Base-by-base conservation (phyloP, 2,329 filamentous ascomycete genomes). In the Diaporthe sp. region DNA sequence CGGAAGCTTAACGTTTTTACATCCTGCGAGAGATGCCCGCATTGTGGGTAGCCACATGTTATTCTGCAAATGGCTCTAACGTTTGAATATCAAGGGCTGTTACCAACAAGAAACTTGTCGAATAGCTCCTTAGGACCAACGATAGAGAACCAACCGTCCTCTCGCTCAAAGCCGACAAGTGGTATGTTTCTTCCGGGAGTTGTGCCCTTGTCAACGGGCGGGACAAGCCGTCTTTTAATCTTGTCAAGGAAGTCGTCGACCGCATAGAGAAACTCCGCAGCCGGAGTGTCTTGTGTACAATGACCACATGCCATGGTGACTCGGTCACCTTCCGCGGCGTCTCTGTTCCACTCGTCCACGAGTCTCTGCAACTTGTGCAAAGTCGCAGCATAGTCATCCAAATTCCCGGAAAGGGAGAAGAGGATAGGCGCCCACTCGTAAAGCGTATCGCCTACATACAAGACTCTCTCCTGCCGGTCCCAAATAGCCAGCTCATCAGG, bases 401-500 rank as follows among this genome's bases (percentile, higher is more conserved):
- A 42, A 40, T 75, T 76, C 4, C 78, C 77, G 2, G 76, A 77
- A 1, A 64, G 42, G 0, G 78, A 78, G 35, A 80, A 80, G 8
- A 79, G 35, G 6, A 79, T 77, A 4, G 78, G 77, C 0, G 76
- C 77, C 47, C 79, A 78, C 70, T 85, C 83, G 77, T 87, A 88
- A 72, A 87, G 82, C 8, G 83, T 85, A 71, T 88, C 86, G 8
- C 86, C 86, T 7, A 87, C 84, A 71, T 84, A 88, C 0, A 88
- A 77, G 60, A 83, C 80, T 45, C 84, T 82, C 75, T 87, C 85
- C 1, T 82, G 78, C 13, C 82, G 78, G 67, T 88, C 86, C 77
- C 85, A 88, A 78, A 84, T 84, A 1, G 85, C 85, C 2, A 87
- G 76, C 19, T 83, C 82, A 74, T 87, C 85, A 0, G 85, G 86